phyloP scores from a whole-genome alignment of 1,139 yeast species.

The Yamadazyma mexicana region DNA sequence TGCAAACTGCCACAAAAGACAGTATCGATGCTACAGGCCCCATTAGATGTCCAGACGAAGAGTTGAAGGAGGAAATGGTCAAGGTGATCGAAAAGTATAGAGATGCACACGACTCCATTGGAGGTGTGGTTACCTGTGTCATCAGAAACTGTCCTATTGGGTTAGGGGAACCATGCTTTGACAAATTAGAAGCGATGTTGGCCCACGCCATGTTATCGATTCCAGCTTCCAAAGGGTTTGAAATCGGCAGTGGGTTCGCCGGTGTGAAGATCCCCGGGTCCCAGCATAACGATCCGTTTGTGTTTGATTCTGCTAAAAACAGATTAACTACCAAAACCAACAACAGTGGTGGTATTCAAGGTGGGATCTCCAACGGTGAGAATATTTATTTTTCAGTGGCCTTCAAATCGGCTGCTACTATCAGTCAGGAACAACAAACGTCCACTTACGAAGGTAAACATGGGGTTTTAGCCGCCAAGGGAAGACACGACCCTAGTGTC shows the following conservation, averaged over 20 bases:
- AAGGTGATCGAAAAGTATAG: slow-evolving; percentile 84
- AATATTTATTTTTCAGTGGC: slow-evolving; percentile 92
- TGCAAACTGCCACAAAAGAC: slow-evolving; percentile 81
- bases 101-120: slow-evolving; percentile 88
- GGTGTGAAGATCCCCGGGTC: slow-evolving; percentile 94
- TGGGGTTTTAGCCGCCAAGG: slow-evolving; percentile 92
- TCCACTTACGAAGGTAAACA: slow-evolving; percentile 81
- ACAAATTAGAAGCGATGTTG: slow-evolving; percentile 87
- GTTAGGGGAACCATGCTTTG: slow-evolving; percentile 96
- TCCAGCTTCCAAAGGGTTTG: slow-evolving; percentile 98
- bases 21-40: slow-evolving; percentile 87
- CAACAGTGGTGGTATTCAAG: slow-evolving; percentile 96
- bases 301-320: slow-evolving; percentile 51
- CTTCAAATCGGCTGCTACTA: slow-evolving; percentile 97
- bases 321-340: slow-evolving; percentile 83
- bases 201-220: slow-evolving; percentile 98
- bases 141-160: slow-evolving; percentile 92
- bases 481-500: slow-evolving; percentile 98
- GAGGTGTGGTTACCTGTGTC: slow-evolving; percentile 98
- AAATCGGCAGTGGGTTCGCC: slow-evolving; percentile 91
- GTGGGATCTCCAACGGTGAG: slow-evolving; percentile 97
- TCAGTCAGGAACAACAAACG: slow-evolving; percentile 88
- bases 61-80: slow-evolving; percentile 75
- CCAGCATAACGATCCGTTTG: slow-evolving; percentile 86
- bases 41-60: slow-evolving; percentile 86